Base-by-base conservation (phyloP, 768 basidiomycete genomes). In the Trametes cubensis region DNA sequence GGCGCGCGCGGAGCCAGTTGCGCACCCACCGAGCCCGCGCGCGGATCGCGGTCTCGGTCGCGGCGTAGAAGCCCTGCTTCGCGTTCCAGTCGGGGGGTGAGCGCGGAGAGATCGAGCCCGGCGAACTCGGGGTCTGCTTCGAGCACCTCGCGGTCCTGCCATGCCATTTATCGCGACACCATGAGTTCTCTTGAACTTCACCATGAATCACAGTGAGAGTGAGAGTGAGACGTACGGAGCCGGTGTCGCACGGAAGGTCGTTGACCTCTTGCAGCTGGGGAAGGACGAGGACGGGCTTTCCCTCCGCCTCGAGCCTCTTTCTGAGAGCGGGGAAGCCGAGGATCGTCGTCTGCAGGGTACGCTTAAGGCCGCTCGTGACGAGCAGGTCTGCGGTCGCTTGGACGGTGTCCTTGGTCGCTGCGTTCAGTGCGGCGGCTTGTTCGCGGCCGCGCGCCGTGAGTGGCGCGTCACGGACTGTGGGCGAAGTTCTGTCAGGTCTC, bases 221-320 rank as follows among this genome's bases (percentile, higher is more conserved):
- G 20, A n/a, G 21, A 45, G 57, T 1, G 34, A 8, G 40, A 66
- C 70, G 52, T 45, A 72, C 71, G 13, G 71, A 70, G 23, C 71
- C 71, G 7, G 62, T 68, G 55, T 72, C 71, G 62, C 71, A 72
- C 3, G 69, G 71, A 23, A 67, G 65, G 44, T 67, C 61, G 66
- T 72, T 72, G 48, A 69, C 71, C 65, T 72, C 71, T 55, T 72
- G 71, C 58, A 72, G 51, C 57, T 70, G 68, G 5, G 71, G 68
- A 38, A 69, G 62, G 20, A 70, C 64, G 51, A 70, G 20, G 39
- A 72, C 65, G 48, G 64, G 61, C 62, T 70, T 68, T 0, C 69
- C 66, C 51, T 66, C 60, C 15, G 65, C 67, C 55, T 70, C 69
- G 40, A 70, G 66, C 28, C 67, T 62, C 60, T 53, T 62, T 45